Percentiles rank a stretch among this genome's conserved stretches.
Conservation (phyloP, 768 basidiomycete species). For the Pleurotus platypus region DNA sequence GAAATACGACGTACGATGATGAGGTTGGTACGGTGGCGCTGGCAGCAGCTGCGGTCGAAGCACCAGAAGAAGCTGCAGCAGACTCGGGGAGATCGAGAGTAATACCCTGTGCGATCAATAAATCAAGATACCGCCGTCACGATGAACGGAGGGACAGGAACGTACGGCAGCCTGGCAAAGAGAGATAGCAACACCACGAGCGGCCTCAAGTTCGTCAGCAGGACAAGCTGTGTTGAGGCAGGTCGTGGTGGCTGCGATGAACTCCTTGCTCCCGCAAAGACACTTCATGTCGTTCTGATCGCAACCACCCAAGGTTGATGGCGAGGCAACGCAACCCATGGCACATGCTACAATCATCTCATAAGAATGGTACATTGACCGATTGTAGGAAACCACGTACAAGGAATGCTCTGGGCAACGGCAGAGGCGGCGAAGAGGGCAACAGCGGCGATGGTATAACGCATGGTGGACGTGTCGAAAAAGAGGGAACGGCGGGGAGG, state of each 20-base stretch:
- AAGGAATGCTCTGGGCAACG: conserved; percentile 34
- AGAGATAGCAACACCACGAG: conserved; percentile 11
- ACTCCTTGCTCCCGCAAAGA: conserved; percentile 12
- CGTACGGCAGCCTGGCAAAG: not conserved
- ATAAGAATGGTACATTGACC: not conserved
- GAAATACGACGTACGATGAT: not conserved
- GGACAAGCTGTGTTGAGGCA: conserved; percentile 16
- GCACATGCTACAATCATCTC: not conserved
- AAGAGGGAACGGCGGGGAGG: conserved; percentile 15
- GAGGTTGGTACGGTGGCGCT: not conserved
- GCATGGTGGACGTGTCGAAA: conserved; percentile 40
- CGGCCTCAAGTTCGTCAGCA: conserved; percentile 19
- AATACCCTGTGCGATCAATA: not conserved
- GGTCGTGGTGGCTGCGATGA: conserved; percentile 12
- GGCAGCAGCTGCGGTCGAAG: not conserved
- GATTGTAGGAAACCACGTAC: conserved; percentile 20
- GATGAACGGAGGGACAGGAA: not conserved
- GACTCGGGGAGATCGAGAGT: conserved; percentile 1
- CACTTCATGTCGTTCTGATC: conserved; percentile 12
- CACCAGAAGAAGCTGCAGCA: not conserved
- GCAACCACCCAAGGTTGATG: conserved; percentile 10
- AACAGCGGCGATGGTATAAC: conserved; percentile 39
- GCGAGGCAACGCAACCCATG: conserved; percentile 6
- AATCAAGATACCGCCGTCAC: not conserved
- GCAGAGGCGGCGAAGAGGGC: conserved; percentile 36